These are phyloP conservation scores for Lithospermum erythrorhizon DNA, from an alignment of 257 asterid species.

Conservation along the genomic window DNA sequence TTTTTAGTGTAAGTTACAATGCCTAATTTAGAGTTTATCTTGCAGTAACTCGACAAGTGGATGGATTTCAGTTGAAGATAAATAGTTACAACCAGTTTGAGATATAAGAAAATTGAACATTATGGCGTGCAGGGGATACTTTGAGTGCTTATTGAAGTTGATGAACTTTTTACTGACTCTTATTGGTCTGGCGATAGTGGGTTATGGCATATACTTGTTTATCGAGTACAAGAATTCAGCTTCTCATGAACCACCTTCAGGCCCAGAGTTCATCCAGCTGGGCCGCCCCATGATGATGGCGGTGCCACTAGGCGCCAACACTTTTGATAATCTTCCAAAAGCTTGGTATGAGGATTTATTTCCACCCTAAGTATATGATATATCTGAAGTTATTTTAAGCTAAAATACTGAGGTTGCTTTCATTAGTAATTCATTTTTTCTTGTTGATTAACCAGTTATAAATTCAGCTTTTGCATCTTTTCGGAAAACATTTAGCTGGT, in stretches of 20 bases:
- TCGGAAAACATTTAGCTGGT: neutral
- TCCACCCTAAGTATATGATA: neutral
- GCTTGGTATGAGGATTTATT: slow-evolving; percentile 48
- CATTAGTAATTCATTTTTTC: too few species aligned
- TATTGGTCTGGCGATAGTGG: slow-evolving; percentile 77
- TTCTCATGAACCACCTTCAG: slow-evolving; percentile 32
- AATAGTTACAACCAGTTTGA: neutral
- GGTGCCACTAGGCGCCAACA: slow-evolving; percentile 48
- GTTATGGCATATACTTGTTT: slow-evolving; percentile 81
- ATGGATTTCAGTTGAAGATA: neutral
- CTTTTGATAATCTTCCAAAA: slow-evolving; percentile 85
- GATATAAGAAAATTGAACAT: slow-evolving; percentile 4
- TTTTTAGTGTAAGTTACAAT: neutral
- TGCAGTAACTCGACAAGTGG: neutral
- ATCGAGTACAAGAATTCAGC: slow-evolving; percentile 54
- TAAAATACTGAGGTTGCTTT: too few species aligned
- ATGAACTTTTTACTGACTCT: slow-evolving; percentile 65
- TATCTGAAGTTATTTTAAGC: neutral
- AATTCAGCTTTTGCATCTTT: neutral
- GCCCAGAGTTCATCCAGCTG: slow-evolving; percentile 44
- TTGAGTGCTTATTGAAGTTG: slow-evolving; percentile 75
- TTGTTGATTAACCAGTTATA: neutral
- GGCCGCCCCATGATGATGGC: slow-evolving; percentile 90
- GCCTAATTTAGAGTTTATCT: neutral
- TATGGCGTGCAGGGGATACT: slow-evolving; percentile 84